Evolutionary conservation across 495 filamentous ascomycete genomes (phyloP).

Genomic region (Penicillium pancosmium): DNA sequence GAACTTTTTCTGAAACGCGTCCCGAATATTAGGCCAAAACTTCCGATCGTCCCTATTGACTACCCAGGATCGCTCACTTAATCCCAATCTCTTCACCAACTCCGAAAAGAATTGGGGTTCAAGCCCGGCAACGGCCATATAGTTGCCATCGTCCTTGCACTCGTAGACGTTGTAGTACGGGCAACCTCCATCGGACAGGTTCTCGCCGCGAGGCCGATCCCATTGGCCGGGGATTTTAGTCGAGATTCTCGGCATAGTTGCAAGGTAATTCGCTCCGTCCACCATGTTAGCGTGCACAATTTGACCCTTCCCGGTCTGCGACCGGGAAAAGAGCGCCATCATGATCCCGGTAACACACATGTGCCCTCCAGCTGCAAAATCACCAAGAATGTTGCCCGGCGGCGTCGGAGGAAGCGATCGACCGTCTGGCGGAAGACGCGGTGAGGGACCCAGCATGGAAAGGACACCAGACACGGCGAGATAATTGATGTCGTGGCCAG

Average conservation of each 20-base stretch:
- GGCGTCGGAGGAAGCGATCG: constrained; percentile 40
- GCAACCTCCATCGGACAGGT: constrained; percentile 71
- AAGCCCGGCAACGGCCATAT: constrained; percentile 76
- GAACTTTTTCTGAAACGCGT: constrained; percentile 60
- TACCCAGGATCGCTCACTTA: constrained; percentile 38
- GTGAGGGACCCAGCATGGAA: constrained; percentile 59
- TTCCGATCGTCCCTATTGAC: constrained; percentile 41
- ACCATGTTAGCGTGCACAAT: constrained; percentile 89
- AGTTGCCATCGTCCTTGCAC: constrained; percentile 68
- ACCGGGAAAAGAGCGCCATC: constrained; percentile 26
- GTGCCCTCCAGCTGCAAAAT: constrained; percentile 79
- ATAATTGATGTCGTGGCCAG: constrained; percentile 89
- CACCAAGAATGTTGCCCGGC: constrained; percentile 74
- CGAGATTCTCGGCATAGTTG: constrained; percentile 63
- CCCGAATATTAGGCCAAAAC: constrained; percentile 59
- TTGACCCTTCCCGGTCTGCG: constrained; percentile 62
- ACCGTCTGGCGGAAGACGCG: constrained; percentile 53
- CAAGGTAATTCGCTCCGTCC: constrained; percentile 70
- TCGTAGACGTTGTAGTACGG: constrained; percentile 79
- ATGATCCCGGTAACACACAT: constrained; percentile 55
- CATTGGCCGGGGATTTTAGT: constrained; percentile 55
- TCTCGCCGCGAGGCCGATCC: constrained; percentile 60
- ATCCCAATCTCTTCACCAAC: constrained; percentile 58
- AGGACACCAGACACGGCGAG: constrained; percentile 75
- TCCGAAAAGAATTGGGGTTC: constrained; percentile 70